A percentile compares a stretch with the other conserved stretches of the same genome.
phyloP scores from a whole-genome alignment of 1,139 yeast genomes.

The Taphrina populina region DNA sequence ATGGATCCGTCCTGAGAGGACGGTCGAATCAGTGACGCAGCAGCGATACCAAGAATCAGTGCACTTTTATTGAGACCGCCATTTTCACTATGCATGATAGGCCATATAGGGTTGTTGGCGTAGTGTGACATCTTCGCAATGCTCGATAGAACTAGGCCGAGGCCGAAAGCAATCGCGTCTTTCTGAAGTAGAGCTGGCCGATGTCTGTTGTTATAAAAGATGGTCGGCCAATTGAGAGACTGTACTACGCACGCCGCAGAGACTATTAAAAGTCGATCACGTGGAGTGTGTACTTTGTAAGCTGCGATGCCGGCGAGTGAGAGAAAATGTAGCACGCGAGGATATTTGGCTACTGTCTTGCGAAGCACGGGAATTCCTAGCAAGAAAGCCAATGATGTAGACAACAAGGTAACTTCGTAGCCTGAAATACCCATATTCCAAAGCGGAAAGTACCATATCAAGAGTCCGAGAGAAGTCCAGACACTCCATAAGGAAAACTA shows the following conservation, averaged over 20 bases:
- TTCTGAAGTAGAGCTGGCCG: conserved; percentile 52
- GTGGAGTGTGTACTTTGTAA: conserved; percentile 66
- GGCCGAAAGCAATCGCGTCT: conserved; percentile 60
- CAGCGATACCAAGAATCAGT: conserved; percentile 61
- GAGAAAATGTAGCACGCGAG: conserved; percentile 57
- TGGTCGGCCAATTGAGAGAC: conserved; percentile 62
- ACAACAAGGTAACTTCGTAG: conserved; percentile 70
- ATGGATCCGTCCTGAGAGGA: not conserved
- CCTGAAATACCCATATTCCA: conserved; percentile 96
- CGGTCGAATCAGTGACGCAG: conserved; percentile 55
- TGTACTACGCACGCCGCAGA: conserved; percentile 68
- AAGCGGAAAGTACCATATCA: conserved; percentile 94
- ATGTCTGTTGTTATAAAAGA: conserved; percentile 53
- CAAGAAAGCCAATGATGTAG: conserved; percentile 60
- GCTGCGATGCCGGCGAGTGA: conserved; percentile 74
- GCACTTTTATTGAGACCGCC: conserved; percentile 86
- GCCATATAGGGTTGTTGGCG: conserved; percentile 95
- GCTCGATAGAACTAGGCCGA: conserved; percentile 73
- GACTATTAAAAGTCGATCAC: conserved; percentile 61
- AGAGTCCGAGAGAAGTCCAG: conserved; percentile 71
- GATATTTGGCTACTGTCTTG: conserved; percentile 51
- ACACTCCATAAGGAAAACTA: conserved; percentile 77
- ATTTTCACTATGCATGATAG: conserved; percentile 78
- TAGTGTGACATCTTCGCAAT: conserved; percentile 71
- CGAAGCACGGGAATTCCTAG: conserved; percentile 58